These are phyloP conservation scores for Paecilomyces variotii DNA, from an alignment of 2,329 filamentous ascomycete genomes.

Conservation along the genomic window DNA sequence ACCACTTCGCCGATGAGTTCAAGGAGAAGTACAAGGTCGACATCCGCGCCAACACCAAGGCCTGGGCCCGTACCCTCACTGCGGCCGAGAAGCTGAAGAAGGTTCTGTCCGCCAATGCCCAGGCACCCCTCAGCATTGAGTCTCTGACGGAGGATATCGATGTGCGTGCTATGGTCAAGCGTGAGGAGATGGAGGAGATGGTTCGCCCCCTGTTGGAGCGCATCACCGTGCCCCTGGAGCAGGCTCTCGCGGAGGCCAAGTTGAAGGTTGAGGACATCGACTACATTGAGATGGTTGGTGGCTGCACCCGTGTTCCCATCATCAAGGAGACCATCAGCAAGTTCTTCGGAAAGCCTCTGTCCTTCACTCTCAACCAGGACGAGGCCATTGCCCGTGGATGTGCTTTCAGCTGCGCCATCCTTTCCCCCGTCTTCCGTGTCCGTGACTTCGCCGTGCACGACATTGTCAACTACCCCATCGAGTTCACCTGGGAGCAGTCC, in stretches of 20 bases:
- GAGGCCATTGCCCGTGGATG: constrained; percentile 93
- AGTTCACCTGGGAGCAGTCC: constrained; percentile 98
- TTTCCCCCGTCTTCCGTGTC: constrained; percentile 96
- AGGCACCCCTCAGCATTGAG: constrained; percentile 91
- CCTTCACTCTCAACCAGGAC: constrained; percentile 96
- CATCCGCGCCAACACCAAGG: constrained; percentile 83
- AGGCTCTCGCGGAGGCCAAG: constrained; percentile 89
- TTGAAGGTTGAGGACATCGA: constrained; percentile 89
- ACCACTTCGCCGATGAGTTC: constrained; percentile 94
- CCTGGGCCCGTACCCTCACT: constrained; percentile 73
- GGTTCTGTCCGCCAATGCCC: constrained; percentile 89
- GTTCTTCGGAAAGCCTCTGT: constrained; percentile 89
- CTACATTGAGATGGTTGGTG: constrained; percentile 84
- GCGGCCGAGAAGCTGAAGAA: constrained; percentile 98
- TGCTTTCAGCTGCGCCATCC: constrained; percentile 94
- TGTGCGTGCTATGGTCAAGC: constrained; percentile 79
- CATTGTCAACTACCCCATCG: constrained; percentile 95
- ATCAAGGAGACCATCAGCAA: constrained; percentile 83
- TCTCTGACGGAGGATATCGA: constrained; percentile 98
- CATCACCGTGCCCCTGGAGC: constrained; percentile 67
- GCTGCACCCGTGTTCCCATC: constrained; percentile 84
- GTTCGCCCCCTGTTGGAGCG: constrained; percentile 75
- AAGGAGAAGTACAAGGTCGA: constrained; percentile 97
- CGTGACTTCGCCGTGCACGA: constrained; percentile 97
- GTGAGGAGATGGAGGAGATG: constrained; percentile 88